Evolutionary conservation across 1,284 basidiomycete genomes (phyloP).

Genomic region (Fomitopsis palustris): DNA sequence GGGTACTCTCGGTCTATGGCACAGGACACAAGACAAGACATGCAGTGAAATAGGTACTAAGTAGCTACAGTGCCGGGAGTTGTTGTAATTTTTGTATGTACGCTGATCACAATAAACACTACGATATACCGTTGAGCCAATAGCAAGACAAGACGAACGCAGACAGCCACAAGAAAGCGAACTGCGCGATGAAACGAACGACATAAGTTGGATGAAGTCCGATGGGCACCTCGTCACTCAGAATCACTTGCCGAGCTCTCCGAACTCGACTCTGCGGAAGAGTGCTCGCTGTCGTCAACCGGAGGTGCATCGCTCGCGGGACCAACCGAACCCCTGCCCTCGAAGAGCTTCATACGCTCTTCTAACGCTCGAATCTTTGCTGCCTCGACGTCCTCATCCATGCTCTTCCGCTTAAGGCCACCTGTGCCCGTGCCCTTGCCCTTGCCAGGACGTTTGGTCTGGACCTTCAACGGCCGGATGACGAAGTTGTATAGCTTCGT

Average conservation of each 20-base stretch:
- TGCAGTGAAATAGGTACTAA: slow-evolving; percentile 29
- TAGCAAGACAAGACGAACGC: not conserved
- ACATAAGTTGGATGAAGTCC: slow-evolving; percentile 14
- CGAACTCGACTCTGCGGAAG: slow-evolving; percentile 69
- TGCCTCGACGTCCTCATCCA: slow-evolving; percentile 86
- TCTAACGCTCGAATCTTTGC: slow-evolving; percentile 89
- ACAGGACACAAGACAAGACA: slow-evolving; percentile 14
- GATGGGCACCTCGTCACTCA: slow-evolving; percentile 43
- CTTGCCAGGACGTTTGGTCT: slow-evolving; percentile 61
- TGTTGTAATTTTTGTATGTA: slow-evolving; percentile 33
- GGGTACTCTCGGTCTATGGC: slow-evolving; percentile 4
- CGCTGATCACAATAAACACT: slow-evolving; percentile 18
- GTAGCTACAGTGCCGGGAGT: slow-evolving; percentile 32
- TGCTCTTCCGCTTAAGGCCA: slow-evolving; percentile 85
- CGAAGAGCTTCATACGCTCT: slow-evolving; percentile 74
- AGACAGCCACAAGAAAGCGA: slow-evolving; percentile 12
- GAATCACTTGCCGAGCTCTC: slow-evolving; percentile 80
- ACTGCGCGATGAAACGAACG: slow-evolving; percentile 14
- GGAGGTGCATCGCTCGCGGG: slow-evolving; percentile 28
- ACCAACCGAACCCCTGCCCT: slow-evolving; percentile 39
- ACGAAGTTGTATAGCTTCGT: slow-evolving; percentile 94
- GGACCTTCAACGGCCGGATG: slow-evolving; percentile 65
- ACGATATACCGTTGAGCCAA: slow-evolving; percentile 10
- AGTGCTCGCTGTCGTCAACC: slow-evolving; percentile 64
- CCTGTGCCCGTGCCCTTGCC: slow-evolving; percentile 82